Evolutionary conservation across 176 grass and related monocot genomes (phyloP).

Genomic region (Oropetium thomaeum): DNA sequence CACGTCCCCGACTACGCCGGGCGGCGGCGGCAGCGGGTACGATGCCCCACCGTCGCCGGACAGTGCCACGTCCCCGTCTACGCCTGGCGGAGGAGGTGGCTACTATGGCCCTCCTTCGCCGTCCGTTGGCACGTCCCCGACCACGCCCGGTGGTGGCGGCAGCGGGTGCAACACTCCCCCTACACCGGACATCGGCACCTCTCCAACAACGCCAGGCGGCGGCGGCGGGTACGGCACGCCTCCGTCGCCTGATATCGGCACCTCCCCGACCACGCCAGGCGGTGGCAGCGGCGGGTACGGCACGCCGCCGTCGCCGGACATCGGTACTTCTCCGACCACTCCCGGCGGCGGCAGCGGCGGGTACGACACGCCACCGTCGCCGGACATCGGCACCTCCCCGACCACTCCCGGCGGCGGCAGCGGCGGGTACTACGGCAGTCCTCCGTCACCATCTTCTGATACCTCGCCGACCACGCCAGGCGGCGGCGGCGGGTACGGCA

Average conservation of each 20-base stretch:
- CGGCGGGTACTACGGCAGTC: neutral
- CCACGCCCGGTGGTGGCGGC: neutral
- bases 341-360: neutral
- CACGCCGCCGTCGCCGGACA: neutral
- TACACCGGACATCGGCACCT: neutral
- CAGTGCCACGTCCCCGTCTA: neutral
- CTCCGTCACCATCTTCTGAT: no score
- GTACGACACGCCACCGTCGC: neutral
- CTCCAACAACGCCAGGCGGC: neutral
- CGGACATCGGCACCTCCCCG: conserved; percentile 12
- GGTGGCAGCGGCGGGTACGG: neutral
- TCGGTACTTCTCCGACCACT: neutral
- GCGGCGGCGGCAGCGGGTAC: neutral
- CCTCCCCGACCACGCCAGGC: neutral
- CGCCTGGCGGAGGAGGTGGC: neutral
- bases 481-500: neutral
- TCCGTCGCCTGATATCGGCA: neutral
- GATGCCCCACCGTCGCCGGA: conserved; percentile 11
- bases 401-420: neutral
- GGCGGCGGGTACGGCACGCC: neutral
- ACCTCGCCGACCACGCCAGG: neutral
- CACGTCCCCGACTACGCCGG: neutral
- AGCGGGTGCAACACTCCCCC: conserved; percentile 18
- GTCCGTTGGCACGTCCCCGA: neutral
- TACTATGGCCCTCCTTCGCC: neutral